These are phyloP conservation scores for Huntiella savannae DNA, from an alignment of 2,329 filamentous ascomycete species.

Conservation along the genomic window DNA sequence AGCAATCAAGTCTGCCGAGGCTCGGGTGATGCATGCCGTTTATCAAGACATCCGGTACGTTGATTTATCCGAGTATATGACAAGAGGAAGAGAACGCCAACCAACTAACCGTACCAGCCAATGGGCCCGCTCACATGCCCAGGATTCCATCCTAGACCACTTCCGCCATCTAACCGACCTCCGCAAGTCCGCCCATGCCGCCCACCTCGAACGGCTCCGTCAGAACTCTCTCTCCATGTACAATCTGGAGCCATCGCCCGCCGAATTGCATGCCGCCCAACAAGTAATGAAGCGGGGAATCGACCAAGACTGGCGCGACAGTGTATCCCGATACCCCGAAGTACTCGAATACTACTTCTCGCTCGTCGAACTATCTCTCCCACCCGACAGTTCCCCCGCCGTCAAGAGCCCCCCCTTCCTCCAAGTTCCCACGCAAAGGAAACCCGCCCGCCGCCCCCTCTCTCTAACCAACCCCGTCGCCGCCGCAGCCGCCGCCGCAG, in stretches of 20 bases:
- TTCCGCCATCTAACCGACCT: slow-evolving; percentile 42
- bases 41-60: slow-evolving; percentile 45
- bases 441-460: slow-evolving; percentile 23
- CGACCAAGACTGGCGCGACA: slow-evolving; percentile 60
- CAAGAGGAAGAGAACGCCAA: no score
- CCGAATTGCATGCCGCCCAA: slow-evolving; percentile 45
- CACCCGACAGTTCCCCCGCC: slow-evolving; percentile 37
- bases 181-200: slow-evolving; percentile 36
- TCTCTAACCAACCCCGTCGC: slow-evolving; percentile 14
- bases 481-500: no score
- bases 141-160: slow-evolving; percentile 49
- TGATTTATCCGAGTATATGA: not conserved
- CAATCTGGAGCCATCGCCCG: slow-evolving; percentile 36
- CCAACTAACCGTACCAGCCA: slow-evolving; percentile 24
- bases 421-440: slow-evolving; percentile 29
- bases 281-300: slow-evolving; percentile 51
- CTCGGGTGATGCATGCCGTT: slow-evolving; percentile 41
- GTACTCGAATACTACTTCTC: slow-evolving; percentile 67
- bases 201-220: slow-evolving; percentile 36
- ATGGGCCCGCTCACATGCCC: slow-evolving; percentile 46
- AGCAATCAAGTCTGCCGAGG: slow-evolving; percentile 43
- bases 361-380: slow-evolving; percentile 46
- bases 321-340: slow-evolving; percentile 59
- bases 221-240: slow-evolving; percentile 38
- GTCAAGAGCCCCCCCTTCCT: slow-evolving; percentile 43